Base-by-base conservation (phyloP, 129 eudicot species). In the Apium graveolens region DNA sequence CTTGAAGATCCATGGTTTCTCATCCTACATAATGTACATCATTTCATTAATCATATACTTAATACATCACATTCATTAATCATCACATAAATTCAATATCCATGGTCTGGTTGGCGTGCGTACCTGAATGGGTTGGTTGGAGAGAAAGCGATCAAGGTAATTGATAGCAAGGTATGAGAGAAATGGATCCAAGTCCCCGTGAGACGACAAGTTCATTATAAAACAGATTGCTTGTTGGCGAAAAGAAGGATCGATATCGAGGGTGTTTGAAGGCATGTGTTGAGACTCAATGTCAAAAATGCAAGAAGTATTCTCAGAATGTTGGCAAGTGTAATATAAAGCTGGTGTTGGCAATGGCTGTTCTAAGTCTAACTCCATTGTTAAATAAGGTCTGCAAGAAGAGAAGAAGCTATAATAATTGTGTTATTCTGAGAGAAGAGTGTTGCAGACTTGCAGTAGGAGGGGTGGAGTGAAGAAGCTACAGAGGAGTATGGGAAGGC, bases 321-420 rank as follows among this genome's bases (percentile, higher is more conserved):
- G 11, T 16, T 79, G 53, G 42, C 80, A 41, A 81, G 80, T 3
- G 78, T 44, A 73, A 5, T 27, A 27, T 12, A 5, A 38, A 27
- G 31, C 21, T 72, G 12, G 35, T 24, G 32, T 26, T 57, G 83
- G 77, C 41, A 89, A 73, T 37, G 93, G 93, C 66, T 86, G 80
- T 78, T 84, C 88, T 18, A 86, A 86, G 84, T 86, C 82, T 38
- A 88, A 80, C 83, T 88, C 89, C 92, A 86, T 88, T 78, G 86
- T 78, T 13, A 73, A 4, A 7, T 14, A 7, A 7, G 27, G 39
- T 31, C 8, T 66, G 42, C 5, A 4, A 68, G 38, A 11, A 31
- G 21, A 18, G n/a, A n/a, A n/a, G n/a, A 29, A 27, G 9, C 21
- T 26, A 27, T 26, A 63, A 63, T 13, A 2, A 53, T 20, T 20